Base-by-base conservation (phyloP, 148 eudicot genomes). In the Agrostemma githago region DNA sequence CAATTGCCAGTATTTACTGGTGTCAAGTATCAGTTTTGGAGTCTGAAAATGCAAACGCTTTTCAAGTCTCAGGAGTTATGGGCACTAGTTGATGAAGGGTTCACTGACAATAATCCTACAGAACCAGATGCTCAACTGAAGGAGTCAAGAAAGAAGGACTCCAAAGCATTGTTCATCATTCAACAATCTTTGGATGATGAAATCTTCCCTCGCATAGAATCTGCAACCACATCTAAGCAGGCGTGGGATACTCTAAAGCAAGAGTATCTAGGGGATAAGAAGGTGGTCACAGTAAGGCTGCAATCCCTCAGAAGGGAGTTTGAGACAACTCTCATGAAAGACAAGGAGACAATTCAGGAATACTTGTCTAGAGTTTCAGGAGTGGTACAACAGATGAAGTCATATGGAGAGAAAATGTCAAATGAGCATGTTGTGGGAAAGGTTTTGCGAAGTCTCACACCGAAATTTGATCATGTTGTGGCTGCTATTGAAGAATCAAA, bases 261-360 rank as follows among this genome's bases (percentile, higher is more conserved):
- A 12, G 69, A 66, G 20, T 66, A 66, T 40, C 69, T 38, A 12
- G 69, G 69, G 4, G 69, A 66, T 14, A 66, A 9, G 14, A 66
- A 39, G 69, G 16, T 37, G 34, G 34, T 26, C 34, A 26, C 34
- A 26, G 34, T 26, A 26, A 26, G 34, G 1, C 34, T 26, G 34
- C 34, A 26, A 26, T 26, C 34, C 34, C 34, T 26, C 34, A 26
- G 34, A 26, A 26, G 34, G 1, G 34, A 26, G 34, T 26, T 26
- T 26, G 34, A 26, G 1, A 26, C 34, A 1, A 26, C 34, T 26
- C 34, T 26, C 34, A 26, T 26, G 34, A 26, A 26, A 26, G 34
- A 26, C 34, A 26, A 26, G 34, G 34, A 26, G 34, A 7, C 57
- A 7, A 8, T 11, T 53, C 9, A 53, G 11, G 57, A 53, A 7